Conservation (phyloP, 75 land plant species). For the Larix kaempferi region DNA sequence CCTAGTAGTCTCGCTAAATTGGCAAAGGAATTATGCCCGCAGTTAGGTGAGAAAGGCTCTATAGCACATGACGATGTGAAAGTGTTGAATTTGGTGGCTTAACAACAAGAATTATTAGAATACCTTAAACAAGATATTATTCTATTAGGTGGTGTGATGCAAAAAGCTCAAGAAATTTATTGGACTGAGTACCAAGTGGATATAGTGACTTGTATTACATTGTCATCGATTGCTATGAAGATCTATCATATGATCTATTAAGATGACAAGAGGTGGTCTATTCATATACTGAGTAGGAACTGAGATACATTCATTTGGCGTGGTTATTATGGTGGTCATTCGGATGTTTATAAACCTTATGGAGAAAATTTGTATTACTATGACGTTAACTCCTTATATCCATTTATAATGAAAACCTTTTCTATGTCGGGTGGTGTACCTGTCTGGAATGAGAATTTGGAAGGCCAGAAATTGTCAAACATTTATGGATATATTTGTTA, state of each 20-base stretch:
- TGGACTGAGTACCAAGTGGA: slow-evolving; percentile 2
- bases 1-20: no score
- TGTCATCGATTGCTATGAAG: neutral
- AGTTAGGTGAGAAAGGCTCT: neutral
- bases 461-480: neutral
- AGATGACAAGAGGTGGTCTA: neutral
- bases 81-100: neutral
- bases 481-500: slow-evolving; percentile 11
- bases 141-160: slow-evolving; percentile 11
- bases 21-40: no score
- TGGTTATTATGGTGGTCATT: slow-evolving; percentile 13
- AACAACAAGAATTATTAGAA: neutral
- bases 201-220: neutral
- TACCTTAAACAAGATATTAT: slow-evolving; percentile 7
- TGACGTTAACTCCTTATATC: slow-evolving; percentile 15
- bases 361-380: slow-evolving; percentile 3
- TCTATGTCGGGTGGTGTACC: neutral
- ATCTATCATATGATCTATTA: slow-evolving; percentile 6
- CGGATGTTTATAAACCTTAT: slow-evolving; percentile 4
- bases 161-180: slow-evolving; percentile 13
- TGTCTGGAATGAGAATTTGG: slow-evolving; percentile 8
- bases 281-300: slow-evolving; percentile 10
- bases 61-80: slow-evolving; percentile 3
- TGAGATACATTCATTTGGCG: slow-evolving; percentile 12
- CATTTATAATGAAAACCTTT: slow-evolving; percentile 8